Percentiles rank a stretch among this genome's conserved stretches.
These are phyloP conservation scores for Nemania serpens DNA, from an alignment of 2,329 filamentous ascomycete genomes.

Conservation along the genomic window DNA sequence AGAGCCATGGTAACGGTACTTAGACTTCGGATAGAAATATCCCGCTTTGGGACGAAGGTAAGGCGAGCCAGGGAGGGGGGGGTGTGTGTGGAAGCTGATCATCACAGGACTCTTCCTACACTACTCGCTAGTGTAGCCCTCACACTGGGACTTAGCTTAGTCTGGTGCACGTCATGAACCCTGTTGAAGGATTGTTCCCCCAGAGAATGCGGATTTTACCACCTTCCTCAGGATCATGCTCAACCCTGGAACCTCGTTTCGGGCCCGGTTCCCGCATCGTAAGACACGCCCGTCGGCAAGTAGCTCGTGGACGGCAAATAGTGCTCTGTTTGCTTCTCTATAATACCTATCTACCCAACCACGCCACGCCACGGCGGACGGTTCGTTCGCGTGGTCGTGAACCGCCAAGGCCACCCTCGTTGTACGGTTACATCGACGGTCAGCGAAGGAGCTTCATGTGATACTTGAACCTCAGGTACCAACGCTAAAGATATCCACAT, in stretches of 20 bases:
- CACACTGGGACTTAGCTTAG: neutral
- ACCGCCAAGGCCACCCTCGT: neutral
- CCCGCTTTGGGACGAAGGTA: conserved; percentile 17
- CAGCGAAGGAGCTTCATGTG: conserved; percentile 20
- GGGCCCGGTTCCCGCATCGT: no score
- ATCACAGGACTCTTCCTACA: neutral
- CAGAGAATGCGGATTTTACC: conserved; percentile 3
- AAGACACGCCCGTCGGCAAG: no score
- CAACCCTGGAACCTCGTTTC: neutral
- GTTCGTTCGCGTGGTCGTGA: neutral
- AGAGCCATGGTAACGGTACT: conserved; percentile 27
- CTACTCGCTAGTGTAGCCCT: neutral
- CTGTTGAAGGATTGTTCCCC: conserved; percentile 8
- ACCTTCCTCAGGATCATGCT: neutral
- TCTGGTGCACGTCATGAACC: conserved; percentile 20
- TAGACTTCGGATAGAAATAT: neutral
- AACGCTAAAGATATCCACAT: conserved; percentile 1
- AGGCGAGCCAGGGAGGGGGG: conserved; percentile 4
- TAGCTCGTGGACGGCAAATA: no score
- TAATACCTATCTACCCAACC: neutral
- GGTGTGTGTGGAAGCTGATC: neutral
- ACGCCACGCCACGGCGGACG: conserved; percentile 10
- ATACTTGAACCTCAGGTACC: neutral
- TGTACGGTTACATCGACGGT: conserved; percentile 20
- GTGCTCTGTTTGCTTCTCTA: neutral